Percentiles rank a stretch among this genome's conserved stretches.
These are phyloP conservation scores for Emydomyces testavorans DNA, from an alignment of 2,329 filamentous ascomycete species.

Conservation along the genomic window DNA sequence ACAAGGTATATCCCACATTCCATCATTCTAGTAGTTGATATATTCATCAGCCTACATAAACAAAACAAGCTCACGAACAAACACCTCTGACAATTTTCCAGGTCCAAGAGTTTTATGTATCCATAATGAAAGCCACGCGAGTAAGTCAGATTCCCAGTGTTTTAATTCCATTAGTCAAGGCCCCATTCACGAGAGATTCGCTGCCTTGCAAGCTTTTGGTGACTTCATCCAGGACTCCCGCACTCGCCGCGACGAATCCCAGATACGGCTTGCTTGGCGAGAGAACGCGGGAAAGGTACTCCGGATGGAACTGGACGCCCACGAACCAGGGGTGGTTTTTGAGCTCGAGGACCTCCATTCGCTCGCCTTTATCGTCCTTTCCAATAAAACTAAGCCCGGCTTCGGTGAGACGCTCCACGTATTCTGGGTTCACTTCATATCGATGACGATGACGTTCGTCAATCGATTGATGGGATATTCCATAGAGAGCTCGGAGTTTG, in stretches of 20 bases:
- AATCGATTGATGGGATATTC: constrained; percentile 40
- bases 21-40: background rate
- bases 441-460: constrained; percentile 75
- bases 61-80: background rate
- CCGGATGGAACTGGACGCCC: constrained; percentile 78
- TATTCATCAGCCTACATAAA: background rate
- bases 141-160: constrained; percentile 4
- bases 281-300: constrained; percentile 68
- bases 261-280: constrained; percentile 65
- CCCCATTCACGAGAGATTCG: constrained; percentile 10
- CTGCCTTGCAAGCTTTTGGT: constrained; percentile 18
- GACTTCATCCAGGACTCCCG: constrained; percentile 49
- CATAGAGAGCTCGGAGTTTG: constrained; percentile 64
- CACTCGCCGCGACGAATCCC: constrained; percentile 70
- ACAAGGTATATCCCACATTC: constrained; percentile 1
- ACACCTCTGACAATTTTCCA: background rate
- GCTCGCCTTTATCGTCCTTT: constrained; percentile 64
- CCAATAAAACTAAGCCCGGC: constrained; percentile 65
- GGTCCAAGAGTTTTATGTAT: background rate
- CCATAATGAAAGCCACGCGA: background rate
- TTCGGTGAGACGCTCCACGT: constrained; percentile 55
- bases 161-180: constrained; percentile 6
- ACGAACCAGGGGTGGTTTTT: constrained; percentile 77
- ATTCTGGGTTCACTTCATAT: constrained; percentile 79
- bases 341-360: constrained; percentile 76